Evolutionary conservation across 1,284 basidiomycete species (phyloP).

Genomic region (Inonotus hispidus): DNA sequence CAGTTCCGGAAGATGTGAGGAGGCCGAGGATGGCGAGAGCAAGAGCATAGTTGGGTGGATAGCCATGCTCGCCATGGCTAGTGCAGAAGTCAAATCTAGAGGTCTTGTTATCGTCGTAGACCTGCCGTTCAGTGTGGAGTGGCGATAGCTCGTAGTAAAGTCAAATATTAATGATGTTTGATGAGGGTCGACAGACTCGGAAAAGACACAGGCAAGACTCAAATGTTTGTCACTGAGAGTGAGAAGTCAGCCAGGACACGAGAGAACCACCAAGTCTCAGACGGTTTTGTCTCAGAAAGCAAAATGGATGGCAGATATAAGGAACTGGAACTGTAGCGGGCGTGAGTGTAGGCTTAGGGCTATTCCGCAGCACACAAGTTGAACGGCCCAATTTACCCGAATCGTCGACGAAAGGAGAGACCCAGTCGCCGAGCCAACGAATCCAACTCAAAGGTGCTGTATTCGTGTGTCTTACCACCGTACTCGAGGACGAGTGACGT

Average conservation of each 20-base stretch:
- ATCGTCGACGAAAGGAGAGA: no score
- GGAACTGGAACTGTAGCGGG: no score
- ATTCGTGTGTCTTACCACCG: no score
- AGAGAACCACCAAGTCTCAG: no score
- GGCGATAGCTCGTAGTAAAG: not conserved
- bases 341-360: no score
- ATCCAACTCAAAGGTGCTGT: no score
- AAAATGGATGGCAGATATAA: no score
- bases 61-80: not conserved
- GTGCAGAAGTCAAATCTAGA: not conserved
- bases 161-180: not conserved
- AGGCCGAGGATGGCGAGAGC: not conserved
- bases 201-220: not conserved
- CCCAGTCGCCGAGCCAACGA: no score
- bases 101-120: not conserved
- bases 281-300: no score
- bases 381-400: no score
- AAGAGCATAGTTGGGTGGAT: not conserved
- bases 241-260: not conserved
- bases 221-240: not conserved
- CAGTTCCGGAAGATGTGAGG: not conserved
- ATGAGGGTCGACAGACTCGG: not conserved
- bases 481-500: no score
- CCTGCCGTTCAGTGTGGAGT: not conserved
- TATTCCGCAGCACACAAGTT: no score